Evolutionary conservation across 257 asterid genomes (phyloP), one percentile per base, ranked within the genome.

Genomic region (Rhazya stricta): DNA sequence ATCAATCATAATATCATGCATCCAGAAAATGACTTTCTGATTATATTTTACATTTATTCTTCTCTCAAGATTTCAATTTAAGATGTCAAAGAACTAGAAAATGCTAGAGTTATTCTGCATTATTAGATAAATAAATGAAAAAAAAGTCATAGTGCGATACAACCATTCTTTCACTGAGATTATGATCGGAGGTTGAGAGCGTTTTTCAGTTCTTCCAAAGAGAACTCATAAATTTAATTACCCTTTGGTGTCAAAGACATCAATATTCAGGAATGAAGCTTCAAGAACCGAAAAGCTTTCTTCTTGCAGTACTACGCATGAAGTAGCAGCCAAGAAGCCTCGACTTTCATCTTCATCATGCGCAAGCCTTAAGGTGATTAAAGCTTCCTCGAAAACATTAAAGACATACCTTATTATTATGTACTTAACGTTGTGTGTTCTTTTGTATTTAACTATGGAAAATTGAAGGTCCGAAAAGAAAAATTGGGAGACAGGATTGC

Each of bases 401-500:
- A 39, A 30, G 37, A 6, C 9, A 45, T 53, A 50, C 23, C 13
- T 9, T 2, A 6, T 29, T 18, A 53, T 50, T 50, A 7, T 48
- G 53, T 50, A 30, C 15, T 71, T 50, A 34, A 0, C 4, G 30
- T n/a, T 70, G 61, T 1, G 13, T 43, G 56, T 23, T 54, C 1
- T 23, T 54, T 54, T 8, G 3, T 16, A n/a, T 11, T 7, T 11
- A 57, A 7, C 27, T 43, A 43, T 43, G 48, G 1, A 4, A 18
- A 18, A 18, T 65, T 50, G 21, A 58, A 83, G 86, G 81, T 83
- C 3, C 39, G 81, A 56, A 83, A 83, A 74, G 82, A 83, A 21
- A 83, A 83, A 74, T 7, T 79, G 42, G 86, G 86, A 73, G 84
- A 83, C 83, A 83, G 86, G 78, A 77, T 83, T 61, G 73, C 86